A percentile compares a stretch with the other conserved stretches of the same genome.
These are phyloP conservation scores for Friedmanniomyces simplex DNA, from an alignment of 495 filamentous ascomycete species.

Conservation along the genomic window DNA sequence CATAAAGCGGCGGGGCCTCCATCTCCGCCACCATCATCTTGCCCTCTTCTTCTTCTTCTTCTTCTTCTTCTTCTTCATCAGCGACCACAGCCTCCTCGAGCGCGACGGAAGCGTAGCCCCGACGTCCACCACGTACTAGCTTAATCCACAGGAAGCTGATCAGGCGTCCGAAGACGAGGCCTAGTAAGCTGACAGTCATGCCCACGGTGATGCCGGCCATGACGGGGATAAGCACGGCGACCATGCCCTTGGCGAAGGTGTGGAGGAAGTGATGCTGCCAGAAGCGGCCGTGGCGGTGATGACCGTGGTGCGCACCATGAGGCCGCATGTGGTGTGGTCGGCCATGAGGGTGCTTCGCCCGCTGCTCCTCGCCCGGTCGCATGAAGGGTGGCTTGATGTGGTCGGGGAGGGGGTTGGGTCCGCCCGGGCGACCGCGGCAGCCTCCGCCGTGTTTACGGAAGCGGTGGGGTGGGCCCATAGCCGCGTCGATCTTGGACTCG, in stretches of 20 bases:
- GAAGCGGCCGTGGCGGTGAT: neutral
- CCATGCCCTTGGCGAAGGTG: constrained; percentile 7
- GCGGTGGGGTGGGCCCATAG: neutral
- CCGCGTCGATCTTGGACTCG: constrained; percentile 5
- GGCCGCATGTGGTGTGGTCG: constrained; percentile 13
- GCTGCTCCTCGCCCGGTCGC: neutral
- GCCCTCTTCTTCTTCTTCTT: too few relatives aligned
- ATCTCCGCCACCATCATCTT: neutral
- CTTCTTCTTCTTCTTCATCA: constrained; percentile 1
- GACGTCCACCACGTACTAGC: constrained; percentile 1
- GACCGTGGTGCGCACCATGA: neutral
- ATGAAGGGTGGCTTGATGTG: neutral
- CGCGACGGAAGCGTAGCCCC: neutral
- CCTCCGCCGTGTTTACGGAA: neutral
- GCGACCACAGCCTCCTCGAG: neutral
- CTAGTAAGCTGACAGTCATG: constrained; percentile 14
- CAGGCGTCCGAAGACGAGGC: constrained; percentile 10
- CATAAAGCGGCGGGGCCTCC: constrained; percentile 8
- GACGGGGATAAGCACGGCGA: constrained; percentile 15
- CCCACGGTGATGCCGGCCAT: constrained; percentile 15
- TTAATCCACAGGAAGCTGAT: constrained; percentile 10
- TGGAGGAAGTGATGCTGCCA: neutral
- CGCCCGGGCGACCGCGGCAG: neutral
- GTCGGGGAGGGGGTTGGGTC: neutral
- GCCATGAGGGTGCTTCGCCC: neutral